phyloP scores from a whole-genome alignment of 345 rosid genomes.

The Clausena lansium region DNA sequence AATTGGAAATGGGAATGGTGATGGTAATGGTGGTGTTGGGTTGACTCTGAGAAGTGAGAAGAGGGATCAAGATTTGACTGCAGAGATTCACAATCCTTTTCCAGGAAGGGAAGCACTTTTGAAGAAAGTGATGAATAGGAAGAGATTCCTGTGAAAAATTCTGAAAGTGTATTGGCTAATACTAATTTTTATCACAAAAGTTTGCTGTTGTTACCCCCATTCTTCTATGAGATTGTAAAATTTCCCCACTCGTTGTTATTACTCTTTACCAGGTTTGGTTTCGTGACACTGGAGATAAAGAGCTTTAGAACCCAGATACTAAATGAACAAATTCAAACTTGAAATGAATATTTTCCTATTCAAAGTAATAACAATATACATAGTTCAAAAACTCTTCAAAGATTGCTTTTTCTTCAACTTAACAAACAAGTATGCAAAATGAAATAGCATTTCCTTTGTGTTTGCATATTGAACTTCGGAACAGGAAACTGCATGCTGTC shows the following conservation, averaged over 20 bases:
- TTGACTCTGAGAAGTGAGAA: not conserved
- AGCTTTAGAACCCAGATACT: not conserved
- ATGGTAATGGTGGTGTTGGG: not conserved
- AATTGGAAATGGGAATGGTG: not conserved
- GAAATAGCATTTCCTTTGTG: not conserved
- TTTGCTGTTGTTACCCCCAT: not conserved
- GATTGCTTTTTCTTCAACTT: not conserved
- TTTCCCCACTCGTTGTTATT: not conserved
- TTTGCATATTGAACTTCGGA: not conserved
- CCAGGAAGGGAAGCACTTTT: slow-evolving; percentile 68
- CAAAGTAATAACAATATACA: not conserved
- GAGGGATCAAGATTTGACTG: slow-evolving; percentile 18
- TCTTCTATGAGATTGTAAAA: not conserved
- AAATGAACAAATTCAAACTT: not conserved
- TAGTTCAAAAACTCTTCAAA: not conserved
- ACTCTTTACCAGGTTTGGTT: not conserved
- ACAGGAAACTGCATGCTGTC: not conserved
- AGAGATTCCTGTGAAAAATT: not conserved
- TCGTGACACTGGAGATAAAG: not conserved
- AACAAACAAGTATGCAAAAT: not conserved
- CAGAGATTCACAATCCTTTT: slow-evolving; percentile 41
- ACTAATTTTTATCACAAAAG: not conserved
- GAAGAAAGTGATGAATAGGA: slow-evolving; percentile 41
- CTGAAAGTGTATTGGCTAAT: not conserved
- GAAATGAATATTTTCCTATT: not conserved